Evolutionary conservation across 306 rosid genomes (phyloP).

Genomic region (Pyrus pyrifolia): DNA sequence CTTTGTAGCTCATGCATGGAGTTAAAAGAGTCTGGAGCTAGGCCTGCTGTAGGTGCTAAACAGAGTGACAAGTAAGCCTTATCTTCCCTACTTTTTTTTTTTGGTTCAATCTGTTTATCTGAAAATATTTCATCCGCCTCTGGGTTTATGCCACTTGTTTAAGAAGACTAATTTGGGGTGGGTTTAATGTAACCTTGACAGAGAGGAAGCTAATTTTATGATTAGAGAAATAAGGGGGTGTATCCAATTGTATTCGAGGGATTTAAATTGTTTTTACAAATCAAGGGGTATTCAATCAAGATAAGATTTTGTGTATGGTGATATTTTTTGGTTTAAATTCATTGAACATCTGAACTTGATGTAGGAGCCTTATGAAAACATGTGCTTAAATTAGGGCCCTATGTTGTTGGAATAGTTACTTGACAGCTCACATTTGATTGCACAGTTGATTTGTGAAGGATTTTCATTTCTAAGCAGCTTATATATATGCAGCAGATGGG

Average conservation of each 20-base stretch:
- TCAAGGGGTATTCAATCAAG: not conserved
- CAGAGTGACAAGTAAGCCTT: constrained; percentile 11
- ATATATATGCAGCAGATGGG: not conserved
- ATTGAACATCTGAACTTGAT: not conserved
- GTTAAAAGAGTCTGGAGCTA: constrained; percentile 30
- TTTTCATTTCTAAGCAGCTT: not conserved
- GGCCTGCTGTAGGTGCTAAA: constrained; percentile 15
- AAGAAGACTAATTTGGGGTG: not conserved
- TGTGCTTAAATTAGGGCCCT: not conserved
- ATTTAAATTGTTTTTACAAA: not conserved
- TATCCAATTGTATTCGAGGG: not conserved
- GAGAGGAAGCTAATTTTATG: not conserved
- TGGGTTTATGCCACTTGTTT: not conserved
- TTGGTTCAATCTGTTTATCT: not conserved
- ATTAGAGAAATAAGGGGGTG: not conserved
- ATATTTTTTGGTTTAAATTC: not conserved
- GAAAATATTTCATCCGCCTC: not conserved
- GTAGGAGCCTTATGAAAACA: not conserved
- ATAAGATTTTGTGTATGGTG: not conserved
- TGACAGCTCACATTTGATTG: not conserved
- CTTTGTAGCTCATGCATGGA: constrained; percentile 53
- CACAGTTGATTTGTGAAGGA: not conserved
- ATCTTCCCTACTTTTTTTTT: not conserved
- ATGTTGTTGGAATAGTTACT: not conserved
- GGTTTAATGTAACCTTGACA: not conserved